Conservation (phyloP, 2,329 filamentous ascomycete species). For the Botrytis cinerea region DNA sequence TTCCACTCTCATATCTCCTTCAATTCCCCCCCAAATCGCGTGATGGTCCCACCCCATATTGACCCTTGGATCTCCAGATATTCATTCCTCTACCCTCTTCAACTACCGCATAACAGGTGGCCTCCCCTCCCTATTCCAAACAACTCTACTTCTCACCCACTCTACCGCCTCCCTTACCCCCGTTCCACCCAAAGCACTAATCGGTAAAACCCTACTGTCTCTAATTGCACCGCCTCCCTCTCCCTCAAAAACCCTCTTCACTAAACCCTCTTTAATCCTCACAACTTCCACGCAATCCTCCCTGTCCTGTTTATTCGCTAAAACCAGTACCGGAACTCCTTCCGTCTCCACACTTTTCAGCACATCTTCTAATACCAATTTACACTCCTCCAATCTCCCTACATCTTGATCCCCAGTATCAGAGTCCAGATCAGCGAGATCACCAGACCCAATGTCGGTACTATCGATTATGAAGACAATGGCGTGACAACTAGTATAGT, state of each 20-base stretch:
- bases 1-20: background rate
- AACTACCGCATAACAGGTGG: conserved; percentile 87
- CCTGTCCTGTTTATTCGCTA: conserved; percentile 97
- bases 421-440: conserved; percentile 24
- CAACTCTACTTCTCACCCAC: conserved; percentile 88
- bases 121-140: conserved; percentile 93
- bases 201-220: conserved; percentile 86
- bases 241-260: conserved; percentile 93
- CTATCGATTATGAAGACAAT: conserved; percentile 98
- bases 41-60: background rate
- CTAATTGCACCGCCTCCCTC: conserved; percentile 83
- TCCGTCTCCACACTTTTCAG: conserved; percentile 84
- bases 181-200: conserved; percentile 84
- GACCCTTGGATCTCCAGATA: background rate
- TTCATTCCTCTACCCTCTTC: conserved; percentile 25
- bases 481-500: conserved; percentile 91
- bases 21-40: background rate
- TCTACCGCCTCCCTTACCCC: conserved; percentile 96
- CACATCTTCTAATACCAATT: conserved; percentile 85
- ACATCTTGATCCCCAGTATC: conserved; percentile 43
- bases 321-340: conserved; percentile 85
- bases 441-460: conserved; percentile 84
- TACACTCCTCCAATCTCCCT: conserved; percentile 81
- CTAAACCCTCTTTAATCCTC: conserved; percentile 92
- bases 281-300: conserved; percentile 98